Evolutionary conservation across 2,329 filamentous ascomycete genomes (phyloP).

Genomic region (Laburnicola sp.): DNA sequence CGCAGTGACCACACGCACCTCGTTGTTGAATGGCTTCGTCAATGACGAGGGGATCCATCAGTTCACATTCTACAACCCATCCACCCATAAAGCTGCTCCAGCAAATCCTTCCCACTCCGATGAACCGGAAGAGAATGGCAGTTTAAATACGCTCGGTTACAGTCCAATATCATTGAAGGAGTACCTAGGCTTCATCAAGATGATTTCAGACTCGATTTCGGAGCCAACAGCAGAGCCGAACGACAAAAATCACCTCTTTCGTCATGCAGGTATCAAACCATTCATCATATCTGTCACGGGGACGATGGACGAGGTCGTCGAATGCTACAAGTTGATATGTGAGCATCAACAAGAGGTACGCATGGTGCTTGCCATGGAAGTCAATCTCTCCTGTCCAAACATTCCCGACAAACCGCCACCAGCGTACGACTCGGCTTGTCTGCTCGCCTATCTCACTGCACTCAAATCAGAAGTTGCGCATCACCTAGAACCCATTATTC

Average conservation of each 20-base stretch:
- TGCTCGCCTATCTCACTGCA: slow-evolving; percentile 59
- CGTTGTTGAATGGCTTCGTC: slow-evolving; percentile 65
- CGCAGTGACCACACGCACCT: slow-evolving; percentile 74
- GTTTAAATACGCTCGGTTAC: slow-evolving; percentile 74
- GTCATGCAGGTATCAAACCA: slow-evolving; percentile 51
- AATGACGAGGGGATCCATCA: slow-evolving; percentile 65
- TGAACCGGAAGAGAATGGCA: slow-evolving; percentile 32
- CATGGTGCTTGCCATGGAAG: slow-evolving; percentile 67
- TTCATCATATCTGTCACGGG: slow-evolving; percentile 75
- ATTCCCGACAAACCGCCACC: slow-evolving; percentile 70
- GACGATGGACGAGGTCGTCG: slow-evolving; percentile 57
- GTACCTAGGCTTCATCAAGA: slow-evolving; percentile 62
- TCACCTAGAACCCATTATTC: slow-evolving; percentile 12
- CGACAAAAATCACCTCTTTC: background rate
- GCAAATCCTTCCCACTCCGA: slow-evolving; percentile 23
- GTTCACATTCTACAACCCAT: slow-evolving; percentile 65
- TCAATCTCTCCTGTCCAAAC: slow-evolving; percentile 80
- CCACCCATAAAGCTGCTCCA: slow-evolving; percentile 33
- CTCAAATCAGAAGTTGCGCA: slow-evolving; percentile 45
- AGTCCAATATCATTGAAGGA: slow-evolving; percentile 63
- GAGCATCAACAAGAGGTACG: slow-evolving; percentile 31
- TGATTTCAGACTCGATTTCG: slow-evolving; percentile 46
- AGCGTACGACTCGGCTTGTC: slow-evolving; percentile 61
- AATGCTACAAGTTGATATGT: slow-evolving; percentile 59
- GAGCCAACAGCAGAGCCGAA: slow-evolving; percentile 1